phyloP scores from a whole-genome alignment of 176 grass and related monocot genomes.

The Musa schizocarpa region DNA sequence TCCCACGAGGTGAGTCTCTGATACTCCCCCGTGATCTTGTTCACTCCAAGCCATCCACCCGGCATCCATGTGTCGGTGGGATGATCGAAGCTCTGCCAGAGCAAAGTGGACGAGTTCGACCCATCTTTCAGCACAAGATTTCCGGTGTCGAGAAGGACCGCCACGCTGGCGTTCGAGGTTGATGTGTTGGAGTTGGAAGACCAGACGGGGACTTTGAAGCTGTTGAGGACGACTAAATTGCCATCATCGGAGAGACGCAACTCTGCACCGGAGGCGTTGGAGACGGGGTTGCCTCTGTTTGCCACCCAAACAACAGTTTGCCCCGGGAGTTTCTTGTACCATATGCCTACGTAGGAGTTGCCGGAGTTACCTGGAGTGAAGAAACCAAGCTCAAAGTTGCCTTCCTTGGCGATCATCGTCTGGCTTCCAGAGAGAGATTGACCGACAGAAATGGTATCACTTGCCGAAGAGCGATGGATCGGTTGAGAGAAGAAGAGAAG shows the following conservation, averaged over 20 bases:
- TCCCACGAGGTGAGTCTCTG: slow-evolving; percentile 39
- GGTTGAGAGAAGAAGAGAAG: no score
- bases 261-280: slow-evolving; percentile 22
- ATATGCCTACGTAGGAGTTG: slow-evolving; percentile 43
- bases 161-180: slow-evolving; percentile 6
- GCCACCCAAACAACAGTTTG: slow-evolving; percentile 35
- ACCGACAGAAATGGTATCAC: no score
- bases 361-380: slow-evolving; percentile 27
- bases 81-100: slow-evolving; percentile 65
- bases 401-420: no score
- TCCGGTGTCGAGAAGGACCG: slow-evolving; percentile 42
- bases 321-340: slow-evolving; percentile 35
- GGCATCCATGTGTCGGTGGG: slow-evolving; percentile 43
- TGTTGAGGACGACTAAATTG: slow-evolving; percentile 23
- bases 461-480: no score
- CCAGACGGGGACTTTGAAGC: slow-evolving; percentile 23
- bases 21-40: slow-evolving; percentile 35
- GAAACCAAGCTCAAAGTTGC: slow-evolving; percentile 3
- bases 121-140: slow-evolving; percentile 31
- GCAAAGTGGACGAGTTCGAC: slow-evolving; percentile 10
- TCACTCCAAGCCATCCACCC: slow-evolving; percentile 37
- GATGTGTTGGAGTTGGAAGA: slow-evolving; percentile 25
- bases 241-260: slow-evolving; percentile 34
- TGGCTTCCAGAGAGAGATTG: no score
- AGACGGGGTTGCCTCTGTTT: slow-evolving; percentile 34